A percentile compares a stretch with the other conserved stretches of the same genome.
Conservation (phyloP, 257 asterid species). For the Vinca minor region DNA sequence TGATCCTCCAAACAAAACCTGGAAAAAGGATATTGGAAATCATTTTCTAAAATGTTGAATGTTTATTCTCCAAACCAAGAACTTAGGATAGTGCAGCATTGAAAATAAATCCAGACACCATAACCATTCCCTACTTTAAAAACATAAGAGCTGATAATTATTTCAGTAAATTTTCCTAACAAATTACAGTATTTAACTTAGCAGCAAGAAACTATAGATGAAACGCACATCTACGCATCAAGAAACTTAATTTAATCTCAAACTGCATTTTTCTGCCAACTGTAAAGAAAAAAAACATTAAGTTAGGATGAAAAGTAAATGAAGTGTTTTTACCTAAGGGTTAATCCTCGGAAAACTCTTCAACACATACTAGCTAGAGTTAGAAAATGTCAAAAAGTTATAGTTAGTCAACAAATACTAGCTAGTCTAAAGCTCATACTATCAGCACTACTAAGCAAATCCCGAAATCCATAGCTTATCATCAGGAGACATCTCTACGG, state of each 20-base stretch:
- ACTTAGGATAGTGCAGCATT: neutral
- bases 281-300: neutral
- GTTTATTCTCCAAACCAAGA: neutral
- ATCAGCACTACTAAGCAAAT: too few relatives aligned
- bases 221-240: neutral
- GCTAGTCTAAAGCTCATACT: too few relatives aligned
- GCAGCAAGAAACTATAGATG: neutral
- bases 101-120: neutral
- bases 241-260: neutral
- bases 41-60: neutral
- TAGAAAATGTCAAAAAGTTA: too few relatives aligned
- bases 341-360: conserved; percentile 60
- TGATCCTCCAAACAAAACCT: neutral
- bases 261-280: neutral
- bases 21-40: neutral
- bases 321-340: conserved; percentile 31
- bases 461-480: too few relatives aligned
- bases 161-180: neutral
- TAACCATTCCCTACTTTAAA: neutral
- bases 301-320: neutral
- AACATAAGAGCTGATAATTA: neutral
- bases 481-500: too few relatives aligned
- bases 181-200: neutral
- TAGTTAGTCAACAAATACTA: too few relatives aligned
- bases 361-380: too few relatives aligned